phyloP scores from a whole-genome alignment of 371 early-diverging fungal genomes.

The Mucor plumbeus region DNA sequence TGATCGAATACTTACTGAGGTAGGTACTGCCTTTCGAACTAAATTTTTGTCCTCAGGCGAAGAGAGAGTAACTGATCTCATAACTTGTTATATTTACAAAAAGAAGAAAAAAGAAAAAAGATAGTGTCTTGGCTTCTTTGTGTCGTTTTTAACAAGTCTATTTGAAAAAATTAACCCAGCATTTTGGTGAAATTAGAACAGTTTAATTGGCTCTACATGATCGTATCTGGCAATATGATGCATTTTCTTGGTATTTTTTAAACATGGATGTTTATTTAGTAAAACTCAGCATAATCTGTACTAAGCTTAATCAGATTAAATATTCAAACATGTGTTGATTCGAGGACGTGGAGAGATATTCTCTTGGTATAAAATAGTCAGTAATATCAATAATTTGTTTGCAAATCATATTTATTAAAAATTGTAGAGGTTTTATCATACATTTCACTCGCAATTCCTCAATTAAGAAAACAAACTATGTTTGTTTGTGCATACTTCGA shows the following conservation, averaged over 20 bases:
- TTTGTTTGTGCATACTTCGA: no score
- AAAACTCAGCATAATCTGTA: background rate
- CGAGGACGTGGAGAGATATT: no score
- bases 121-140: background rate
- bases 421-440: no score
- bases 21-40: slow-evolving; percentile 46
- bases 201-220: background rate
- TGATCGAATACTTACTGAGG: slow-evolving; percentile 34
- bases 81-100: background rate
- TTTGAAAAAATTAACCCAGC: background rate
- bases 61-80: slow-evolving; percentile 34
- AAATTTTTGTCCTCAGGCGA: slow-evolving; percentile 44
- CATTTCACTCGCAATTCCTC: no score
- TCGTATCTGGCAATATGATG: background rate
- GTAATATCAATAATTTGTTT: no score
- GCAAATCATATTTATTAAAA: no score
- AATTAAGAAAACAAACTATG: no score
- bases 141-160: background rate
- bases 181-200: background rate
- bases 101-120: background rate
- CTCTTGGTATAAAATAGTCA: no score
- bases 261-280: background rate
- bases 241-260: background rate
- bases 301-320: no score
- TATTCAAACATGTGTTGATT: no score